Conservation (phyloP, 31 red algal species). For the Porphyra umbilicalis region DNA sequence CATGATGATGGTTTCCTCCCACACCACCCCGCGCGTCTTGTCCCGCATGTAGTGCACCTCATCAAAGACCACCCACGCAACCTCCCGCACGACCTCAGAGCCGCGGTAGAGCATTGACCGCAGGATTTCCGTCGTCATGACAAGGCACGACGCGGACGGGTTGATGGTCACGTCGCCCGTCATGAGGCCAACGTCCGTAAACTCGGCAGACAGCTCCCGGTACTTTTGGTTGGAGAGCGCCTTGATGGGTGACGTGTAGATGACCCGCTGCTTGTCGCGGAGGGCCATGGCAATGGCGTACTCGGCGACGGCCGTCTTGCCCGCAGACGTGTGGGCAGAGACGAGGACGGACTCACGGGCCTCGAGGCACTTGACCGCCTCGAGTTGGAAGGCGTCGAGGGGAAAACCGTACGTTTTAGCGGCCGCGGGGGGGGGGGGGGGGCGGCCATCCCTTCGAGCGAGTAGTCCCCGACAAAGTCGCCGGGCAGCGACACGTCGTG, state of each 20-base stretch:
- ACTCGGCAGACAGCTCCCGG: constrained; percentile 80
- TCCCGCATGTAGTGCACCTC: constrained; percentile 99
- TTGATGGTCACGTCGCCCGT: constrained; percentile 99
- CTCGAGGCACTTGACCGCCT: constrained; percentile 91
- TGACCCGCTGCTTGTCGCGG: constrained; percentile 90
- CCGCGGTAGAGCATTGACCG: constrained; percentile 94
- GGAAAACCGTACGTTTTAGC: constrained; percentile 92
- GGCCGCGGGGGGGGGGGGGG: constrained; percentile 7
- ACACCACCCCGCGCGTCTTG: constrained; percentile 97
- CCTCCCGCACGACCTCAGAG: constrained; percentile 95
- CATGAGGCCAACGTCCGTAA: constrained; percentile 98
- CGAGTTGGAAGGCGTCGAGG: constrained; percentile 92
- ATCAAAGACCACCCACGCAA: constrained; percentile 99
- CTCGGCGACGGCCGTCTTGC: constrained; percentile 97
- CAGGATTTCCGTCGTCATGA: constrained; percentile 99
- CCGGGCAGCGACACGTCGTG: constrained; percentile 77
- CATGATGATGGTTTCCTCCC: constrained; percentile 99
- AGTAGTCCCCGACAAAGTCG: constrained; percentile 34
- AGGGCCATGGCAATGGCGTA: constrained; percentile 96
- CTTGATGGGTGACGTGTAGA: constrained; percentile 99
- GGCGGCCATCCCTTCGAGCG: constrained; percentile 14
- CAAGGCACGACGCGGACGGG: constrained; percentile 82
- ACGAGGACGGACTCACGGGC: constrained; percentile 95
- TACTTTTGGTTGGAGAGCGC: constrained; percentile 99
- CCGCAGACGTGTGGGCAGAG: constrained; percentile 95